phyloP scores from a whole-genome alignment of 2,329 filamentous ascomycete genomes.

The Seiridium cupressi region DNA sequence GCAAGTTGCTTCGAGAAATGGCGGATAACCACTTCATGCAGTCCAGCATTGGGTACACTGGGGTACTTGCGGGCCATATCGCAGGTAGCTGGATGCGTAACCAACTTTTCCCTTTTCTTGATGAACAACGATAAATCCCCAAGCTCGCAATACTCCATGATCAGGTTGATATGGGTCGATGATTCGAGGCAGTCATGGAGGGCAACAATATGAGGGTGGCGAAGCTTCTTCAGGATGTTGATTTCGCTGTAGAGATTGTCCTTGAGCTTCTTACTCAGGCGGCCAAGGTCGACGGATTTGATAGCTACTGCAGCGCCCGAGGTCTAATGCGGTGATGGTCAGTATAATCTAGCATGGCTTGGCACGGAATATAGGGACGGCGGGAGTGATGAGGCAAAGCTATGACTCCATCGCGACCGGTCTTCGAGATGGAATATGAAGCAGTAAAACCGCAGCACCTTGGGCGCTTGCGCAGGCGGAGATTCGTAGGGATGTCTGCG shows the following conservation, averaged over 20 bases:
- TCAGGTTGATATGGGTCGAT: constrained; percentile 83
- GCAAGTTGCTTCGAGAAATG: constrained; percentile 95
- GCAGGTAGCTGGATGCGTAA: constrained; percentile 74
- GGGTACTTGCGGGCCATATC: constrained; percentile 95
- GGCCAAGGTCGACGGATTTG: constrained; percentile 90
- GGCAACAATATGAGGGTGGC: constrained; percentile 95
- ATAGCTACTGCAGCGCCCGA: constrained; percentile 84
- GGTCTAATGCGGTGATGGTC: constrained; percentile 48
- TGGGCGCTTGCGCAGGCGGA: not conserved
- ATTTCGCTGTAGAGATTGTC: constrained; percentile 96
- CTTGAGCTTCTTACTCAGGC: constrained; percentile 92
- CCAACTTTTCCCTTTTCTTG: constrained; percentile 83
- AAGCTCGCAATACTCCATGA: constrained; percentile 98
- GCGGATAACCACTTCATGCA: constrained; percentile 93
- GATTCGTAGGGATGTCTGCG: no score
- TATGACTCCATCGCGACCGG: not conserved
- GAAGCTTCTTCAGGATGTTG: constrained; percentile 86
- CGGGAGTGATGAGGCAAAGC: constrained; percentile 5
- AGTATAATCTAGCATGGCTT: not conserved
- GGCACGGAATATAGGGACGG: not conserved
- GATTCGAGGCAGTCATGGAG: constrained; percentile 93
- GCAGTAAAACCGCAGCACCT: not conserved
- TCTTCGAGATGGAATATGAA: not conserved
- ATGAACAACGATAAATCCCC: constrained; percentile 95
- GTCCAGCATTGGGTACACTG: constrained; percentile 75